Conservation (phyloP, 225 moss, liverwort and hornwort genomes). For the Asterella californica region DNA sequence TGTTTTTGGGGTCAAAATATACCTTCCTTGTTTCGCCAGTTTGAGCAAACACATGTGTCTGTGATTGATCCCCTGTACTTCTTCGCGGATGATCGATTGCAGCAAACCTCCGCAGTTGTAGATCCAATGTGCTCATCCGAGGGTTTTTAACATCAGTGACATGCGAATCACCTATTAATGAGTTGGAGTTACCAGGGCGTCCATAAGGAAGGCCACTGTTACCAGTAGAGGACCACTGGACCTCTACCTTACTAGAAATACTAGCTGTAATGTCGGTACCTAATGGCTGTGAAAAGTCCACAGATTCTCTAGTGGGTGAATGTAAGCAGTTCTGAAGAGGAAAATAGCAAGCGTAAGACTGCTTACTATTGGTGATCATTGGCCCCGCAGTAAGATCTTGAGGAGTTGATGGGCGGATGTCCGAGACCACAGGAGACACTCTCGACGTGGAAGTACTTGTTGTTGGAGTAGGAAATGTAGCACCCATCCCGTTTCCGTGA, state of each 20-base stretch:
- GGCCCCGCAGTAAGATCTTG: conserved; percentile 53
- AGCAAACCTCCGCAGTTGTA: conserved; percentile 4
- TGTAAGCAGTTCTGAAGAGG: conserved; percentile 43
- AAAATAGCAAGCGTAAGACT: conserved; percentile 58
- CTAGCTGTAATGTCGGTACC: conserved; percentile 14
- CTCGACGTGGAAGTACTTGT: conserved; percentile 49
- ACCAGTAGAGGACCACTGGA: conserved; percentile 7
- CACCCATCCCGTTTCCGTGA: conserved; percentile 46
- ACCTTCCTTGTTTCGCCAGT: conserved; percentile 60
- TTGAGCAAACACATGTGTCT: conserved; percentile 41
- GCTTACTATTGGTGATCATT: conserved; percentile 48
- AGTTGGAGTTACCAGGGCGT: not conserved
- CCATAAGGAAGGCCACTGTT: not conserved
- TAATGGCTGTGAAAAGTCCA: conserved; percentile 28
- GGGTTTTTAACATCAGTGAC: not conserved
- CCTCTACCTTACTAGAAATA: conserved; percentile 8
- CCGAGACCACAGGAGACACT: conserved; percentile 58
- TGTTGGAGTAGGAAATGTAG: conserved; percentile 37
- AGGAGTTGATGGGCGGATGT: conserved; percentile 48
- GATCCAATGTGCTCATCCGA: not conserved
- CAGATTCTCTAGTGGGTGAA: conserved; percentile 29
- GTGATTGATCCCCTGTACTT: conserved; percentile 3
- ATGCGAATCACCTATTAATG: not conserved
- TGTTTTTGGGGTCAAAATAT: conserved; percentile 86
- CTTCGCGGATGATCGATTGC: not conserved